Conservation (phyloP, 1,284 basidiomycete species). For the Austropuccinia psidii region DNA sequence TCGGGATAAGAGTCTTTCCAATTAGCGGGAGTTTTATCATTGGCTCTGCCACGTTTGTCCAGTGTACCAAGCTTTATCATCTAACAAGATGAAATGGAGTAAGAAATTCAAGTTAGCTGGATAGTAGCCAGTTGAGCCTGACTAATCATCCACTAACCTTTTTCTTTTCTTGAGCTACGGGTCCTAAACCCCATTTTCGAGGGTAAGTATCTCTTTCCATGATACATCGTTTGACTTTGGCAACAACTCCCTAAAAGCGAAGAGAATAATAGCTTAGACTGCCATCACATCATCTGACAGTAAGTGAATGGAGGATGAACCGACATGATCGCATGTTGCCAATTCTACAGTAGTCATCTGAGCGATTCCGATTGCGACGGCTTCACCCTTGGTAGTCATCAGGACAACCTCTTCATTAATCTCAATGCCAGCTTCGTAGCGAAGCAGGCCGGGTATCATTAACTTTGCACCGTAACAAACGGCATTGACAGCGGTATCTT, state of each 20-base stretch:
- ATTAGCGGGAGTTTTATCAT: conserved; percentile 78
- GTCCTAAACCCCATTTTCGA: conserved; percentile 94
- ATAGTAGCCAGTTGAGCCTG: not conserved
- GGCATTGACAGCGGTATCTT: conserved; percentile 97
- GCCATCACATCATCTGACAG: too few relatives aligned
- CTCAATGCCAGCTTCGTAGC: conserved; percentile 90
- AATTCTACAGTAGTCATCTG: conserved; percentile 99
- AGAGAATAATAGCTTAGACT: too few relatives aligned
- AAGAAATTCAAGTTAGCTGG: conserved; percentile 42
- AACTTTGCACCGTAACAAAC: conserved; percentile 99
- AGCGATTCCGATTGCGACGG: conserved; percentile 86
- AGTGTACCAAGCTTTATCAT: conserved; percentile 92
- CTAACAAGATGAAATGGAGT: conserved; percentile 31
- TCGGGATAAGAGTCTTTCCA: conserved; percentile 94
- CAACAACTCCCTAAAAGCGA: conserved; percentile 65
- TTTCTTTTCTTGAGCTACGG: conserved; percentile 94
- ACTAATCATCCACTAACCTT: conserved; percentile 52
- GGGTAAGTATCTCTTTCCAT: conserved; percentile 99
- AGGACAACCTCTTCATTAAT: conserved; percentile 95
- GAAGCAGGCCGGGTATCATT: conserved; percentile 97
- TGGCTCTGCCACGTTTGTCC: conserved; percentile 88
- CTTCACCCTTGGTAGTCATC: conserved; percentile 99
- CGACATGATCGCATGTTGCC: conserved; percentile 86
- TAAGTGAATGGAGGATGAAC: not conserved
- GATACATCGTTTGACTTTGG: conserved; percentile 98